Conservation (phyloP, 768 basidiomycete genomes). For the Epithele typhae region DNA sequence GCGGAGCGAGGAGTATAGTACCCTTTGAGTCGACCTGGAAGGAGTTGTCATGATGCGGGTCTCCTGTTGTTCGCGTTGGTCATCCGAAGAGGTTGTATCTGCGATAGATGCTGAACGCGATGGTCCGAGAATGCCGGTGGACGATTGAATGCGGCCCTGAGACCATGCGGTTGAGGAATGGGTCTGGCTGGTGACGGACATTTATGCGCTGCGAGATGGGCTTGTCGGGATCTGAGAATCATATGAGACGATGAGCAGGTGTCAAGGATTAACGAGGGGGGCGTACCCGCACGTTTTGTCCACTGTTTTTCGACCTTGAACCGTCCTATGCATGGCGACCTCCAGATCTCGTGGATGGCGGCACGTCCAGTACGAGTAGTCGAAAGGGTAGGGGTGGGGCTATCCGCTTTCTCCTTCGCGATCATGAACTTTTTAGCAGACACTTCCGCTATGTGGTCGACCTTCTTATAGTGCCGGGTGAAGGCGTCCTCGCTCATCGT, state of each 20-base stretch:
- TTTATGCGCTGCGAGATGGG: constrained; percentile 66
- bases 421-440: too few relatives aligned
- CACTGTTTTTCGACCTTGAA: constrained; percentile 53
- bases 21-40: constrained; percentile 20
- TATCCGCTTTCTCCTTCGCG: constrained; percentile 46
- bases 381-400: constrained; percentile 12
- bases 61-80: constrained; percentile 9
- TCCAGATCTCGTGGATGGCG: constrained; percentile 63
- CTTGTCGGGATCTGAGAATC: constrained; percentile 41
- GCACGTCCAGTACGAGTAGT: constrained; percentile 20
- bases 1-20: constrained; percentile 63
- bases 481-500: constrained; percentile 39
- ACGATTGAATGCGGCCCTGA: constrained; percentile 65
- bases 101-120: constrained; percentile 77
- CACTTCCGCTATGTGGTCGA: too few relatives aligned
- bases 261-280: neutral
- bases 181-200: constrained; percentile 51
- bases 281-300: constrained; percentile 23
- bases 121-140: constrained; percentile 78
- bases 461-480: constrained; percentile 28
- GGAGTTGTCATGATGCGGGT: constrained; percentile 9
- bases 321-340: constrained; percentile 55
- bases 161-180: constrained; percentile 38
- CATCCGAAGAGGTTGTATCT: constrained; percentile 39
- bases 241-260: neutral